phyloP scores from a whole-genome alignment of 2,329 filamentous ascomycete genomes.

The Neocucurbitaria cava region DNA sequence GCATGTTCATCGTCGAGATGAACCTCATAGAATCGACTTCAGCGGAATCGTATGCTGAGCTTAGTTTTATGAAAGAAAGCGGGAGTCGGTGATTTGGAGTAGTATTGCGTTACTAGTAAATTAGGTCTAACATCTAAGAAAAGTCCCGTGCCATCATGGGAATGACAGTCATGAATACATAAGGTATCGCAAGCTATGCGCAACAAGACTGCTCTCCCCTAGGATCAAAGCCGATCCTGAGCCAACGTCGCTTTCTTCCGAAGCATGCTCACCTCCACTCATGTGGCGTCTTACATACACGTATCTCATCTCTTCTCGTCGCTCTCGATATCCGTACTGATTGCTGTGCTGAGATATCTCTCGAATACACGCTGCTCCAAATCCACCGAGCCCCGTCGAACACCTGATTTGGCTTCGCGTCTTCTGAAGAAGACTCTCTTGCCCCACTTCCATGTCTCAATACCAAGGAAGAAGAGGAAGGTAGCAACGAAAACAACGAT shows the following conservation, averaged over 20 bases:
- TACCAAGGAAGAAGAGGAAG: constrained; percentile 67
- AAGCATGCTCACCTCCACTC: constrained; percentile 2
- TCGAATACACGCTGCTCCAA: constrained; percentile 41
- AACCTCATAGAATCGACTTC: neutral
- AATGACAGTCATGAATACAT: constrained; percentile 13
- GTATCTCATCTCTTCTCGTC: constrained; percentile 34
- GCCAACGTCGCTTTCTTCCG: constrained; percentile 9
- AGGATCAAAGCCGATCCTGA: constrained; percentile 6
- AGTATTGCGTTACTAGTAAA: constrained; percentile 12
- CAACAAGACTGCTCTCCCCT: constrained; percentile 17
- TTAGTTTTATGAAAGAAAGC: neutral
- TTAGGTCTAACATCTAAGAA: constrained; percentile 13
- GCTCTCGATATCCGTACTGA: constrained; percentile 36
- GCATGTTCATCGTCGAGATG: neutral
- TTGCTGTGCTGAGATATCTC: constrained; percentile 41
- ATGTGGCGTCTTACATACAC: neutral
- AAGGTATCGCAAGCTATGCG: constrained; percentile 34
- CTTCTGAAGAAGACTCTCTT: constrained; percentile 60
- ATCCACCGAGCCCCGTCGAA: constrained; percentile 37
- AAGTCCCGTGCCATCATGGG: constrained; percentile 15
- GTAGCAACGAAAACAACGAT: constrained; percentile 69
- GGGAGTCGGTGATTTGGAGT: neutral
- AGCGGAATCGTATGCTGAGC: neutral
- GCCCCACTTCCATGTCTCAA: constrained; percentile 71
- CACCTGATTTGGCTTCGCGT: constrained; percentile 26